Base-by-base conservation (phyloP, 768 basidiomycete species). In the Agaricus blazei region DNA sequence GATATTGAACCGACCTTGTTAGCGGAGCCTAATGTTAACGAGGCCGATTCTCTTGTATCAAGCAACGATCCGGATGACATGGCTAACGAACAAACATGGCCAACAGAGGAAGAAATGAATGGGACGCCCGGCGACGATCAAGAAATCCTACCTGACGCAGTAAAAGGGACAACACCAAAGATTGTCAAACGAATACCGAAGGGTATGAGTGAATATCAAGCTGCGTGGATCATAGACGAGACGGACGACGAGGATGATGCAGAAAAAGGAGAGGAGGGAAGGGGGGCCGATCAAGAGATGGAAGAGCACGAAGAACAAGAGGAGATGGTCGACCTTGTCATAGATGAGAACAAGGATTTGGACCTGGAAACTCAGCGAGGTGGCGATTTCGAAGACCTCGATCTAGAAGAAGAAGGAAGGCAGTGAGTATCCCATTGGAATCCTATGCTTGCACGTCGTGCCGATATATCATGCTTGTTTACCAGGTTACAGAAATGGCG, bases 71-170 rank as follows among this genome's bases (percentile, higher is more conserved):
- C 88, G 3, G 94, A 98, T 63, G 86, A 91, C 54, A 79, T 97
- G 70, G 83, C 79, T 36, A 97, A 96, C 66, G 96, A 99, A 64
- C 96, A 99, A 68, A 99, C 96, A 0, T 98, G 96, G 95, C 96
- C 96, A 0, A 96, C 93, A 0, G 93, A 98, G 67, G 96, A 98
- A 64, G 96, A 98, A 67, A 91, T 98, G 86, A 74, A 73, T 23
- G 79, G 70, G 5, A 71, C 49, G 0, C 58, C 60, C 3, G 67
- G 59, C 3, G 60, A 65, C 28, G 52, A 56, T n/a, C 67, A 73
- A 41, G 62, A 67, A 14, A 63, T 67, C 3, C 65, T 90, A 14
- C 85, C 89, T 2, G 87, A 88, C 59, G 90, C 90, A 0, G 67
- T 65, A 27, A 68, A 71, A 2, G 90, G 87, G 0, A 91, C 90